These are phyloP conservation scores for Podospora australis DNA, from an alignment of 495 filamentous ascomycete species.

Conservation along the genomic window DNA sequence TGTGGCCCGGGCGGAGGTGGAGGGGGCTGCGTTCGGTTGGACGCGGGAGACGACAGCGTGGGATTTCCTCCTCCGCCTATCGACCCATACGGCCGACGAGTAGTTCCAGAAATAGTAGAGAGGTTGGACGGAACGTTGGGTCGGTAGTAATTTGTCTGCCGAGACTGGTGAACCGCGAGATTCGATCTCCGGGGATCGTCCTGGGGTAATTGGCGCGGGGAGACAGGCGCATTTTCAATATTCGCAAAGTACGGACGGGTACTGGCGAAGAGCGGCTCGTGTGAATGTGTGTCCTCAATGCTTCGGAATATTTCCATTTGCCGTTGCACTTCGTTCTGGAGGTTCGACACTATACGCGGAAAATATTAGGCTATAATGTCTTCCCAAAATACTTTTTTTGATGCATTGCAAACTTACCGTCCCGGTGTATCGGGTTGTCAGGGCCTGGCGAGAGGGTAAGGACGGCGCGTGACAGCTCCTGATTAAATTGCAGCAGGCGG, in stretches of 20 bases:
- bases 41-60: slow-evolving; percentile 64
- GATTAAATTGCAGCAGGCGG: slow-evolving; percentile 59
- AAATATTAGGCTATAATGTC: slow-evolving; percentile 28
- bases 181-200: slow-evolving; percentile 74
- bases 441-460: slow-evolving; percentile 62
- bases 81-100: slow-evolving; percentile 72
- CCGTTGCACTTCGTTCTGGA: slow-evolving; percentile 80
- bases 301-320: slow-evolving; percentile 67
- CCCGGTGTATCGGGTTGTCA: slow-evolving; percentile 55
- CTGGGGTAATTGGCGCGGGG: slow-evolving; percentile 83
- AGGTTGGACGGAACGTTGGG: slow-evolving; percentile 72
- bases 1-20: slow-evolving; percentile 64
- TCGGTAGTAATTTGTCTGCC: slow-evolving; percentile 51
- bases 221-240: slow-evolving; percentile 75
- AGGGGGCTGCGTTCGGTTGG: slow-evolving; percentile 62
- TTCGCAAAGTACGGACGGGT: slow-evolving; percentile 72
- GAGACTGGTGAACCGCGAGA: slow-evolving; percentile 41
- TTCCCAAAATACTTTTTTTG: slow-evolving; percentile 2
- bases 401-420: slow-evolving; percentile 43
- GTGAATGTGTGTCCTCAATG: slow-evolving; percentile 67
- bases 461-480: slow-evolving; percentile 70
- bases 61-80: slow-evolving; percentile 47
- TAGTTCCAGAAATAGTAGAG: slow-evolving; percentile 68
- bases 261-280: slow-evolving; percentile 66
- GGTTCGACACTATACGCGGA: slow-evolving; percentile 53